These are phyloP conservation scores for Myriosclerotinia scirpicola DNA, from an alignment of 2,329 filamentous ascomycete species.

Conservation along the genomic window DNA sequence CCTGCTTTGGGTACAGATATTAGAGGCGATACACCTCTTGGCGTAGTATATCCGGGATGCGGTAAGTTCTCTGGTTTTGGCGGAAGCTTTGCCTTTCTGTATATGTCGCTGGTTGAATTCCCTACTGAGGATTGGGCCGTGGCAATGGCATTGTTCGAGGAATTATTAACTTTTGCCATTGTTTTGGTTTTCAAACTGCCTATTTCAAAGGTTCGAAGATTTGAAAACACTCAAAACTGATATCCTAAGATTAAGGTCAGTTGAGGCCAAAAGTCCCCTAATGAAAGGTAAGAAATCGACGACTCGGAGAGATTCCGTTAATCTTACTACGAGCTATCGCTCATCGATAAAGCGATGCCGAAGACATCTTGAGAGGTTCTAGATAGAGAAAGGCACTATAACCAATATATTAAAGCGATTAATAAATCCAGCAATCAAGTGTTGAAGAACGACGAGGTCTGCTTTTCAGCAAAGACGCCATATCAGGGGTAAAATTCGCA, in stretches of 20 bases:
- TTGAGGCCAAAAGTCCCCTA: not conserved
- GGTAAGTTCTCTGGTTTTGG: constrained; percentile 21
- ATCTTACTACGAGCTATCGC: constrained; percentile 7
- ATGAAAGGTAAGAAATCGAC: not conserved
- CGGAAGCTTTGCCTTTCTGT: constrained; percentile 7
- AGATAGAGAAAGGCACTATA: constrained; percentile 2
- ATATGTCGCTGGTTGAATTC: not conserved
- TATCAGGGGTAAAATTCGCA: constrained; percentile 23
- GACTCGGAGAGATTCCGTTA: constrained; percentile 16
- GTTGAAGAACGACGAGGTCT: not conserved
- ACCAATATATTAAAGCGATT: constrained; percentile 5
- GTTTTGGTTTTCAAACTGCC: not conserved
- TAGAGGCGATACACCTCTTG: constrained; percentile 18
- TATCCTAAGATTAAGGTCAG: not conserved
- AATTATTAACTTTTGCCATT: constrained; percentile 5
- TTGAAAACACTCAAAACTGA: not conserved
- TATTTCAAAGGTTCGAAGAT: not conserved
- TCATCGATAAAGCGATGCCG: constrained; percentile 13
- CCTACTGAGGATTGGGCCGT: not conserved
- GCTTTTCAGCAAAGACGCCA: constrained; percentile 13
- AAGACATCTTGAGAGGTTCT: not conserved
- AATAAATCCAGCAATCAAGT: constrained; percentile 23
- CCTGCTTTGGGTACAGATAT: constrained; percentile 19
- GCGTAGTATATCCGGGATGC: constrained; percentile 16
- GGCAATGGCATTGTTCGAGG: not conserved